Base-by-base conservation (phyloP, 805 yeast genomes). In the Starmerella asiatica region DNA sequence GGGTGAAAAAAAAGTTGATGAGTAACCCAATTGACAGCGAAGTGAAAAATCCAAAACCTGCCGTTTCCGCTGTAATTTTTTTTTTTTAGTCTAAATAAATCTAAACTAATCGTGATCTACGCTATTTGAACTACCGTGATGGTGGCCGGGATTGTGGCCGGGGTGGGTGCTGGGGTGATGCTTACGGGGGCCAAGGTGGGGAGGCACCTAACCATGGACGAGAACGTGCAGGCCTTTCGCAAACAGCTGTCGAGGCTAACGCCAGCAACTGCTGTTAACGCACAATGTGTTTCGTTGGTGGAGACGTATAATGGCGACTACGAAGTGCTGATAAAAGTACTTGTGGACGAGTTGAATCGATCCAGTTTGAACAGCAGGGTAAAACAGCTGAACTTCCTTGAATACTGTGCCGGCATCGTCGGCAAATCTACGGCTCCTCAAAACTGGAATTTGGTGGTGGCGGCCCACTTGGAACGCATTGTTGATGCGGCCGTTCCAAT, bases 171-270 rank as follows among this genome's bases (percentile, higher is more conserved):
- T n/a, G n/a, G n/a, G n/a, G n/a, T n/a, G n/a, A n/a, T n/a, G n/a
- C n/a, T n/a, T n/a, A n/a, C n/a, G n/a, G n/a, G n/a, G n/a, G n/a
- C n/a, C n/a, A n/a, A n/a, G n/a, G n/a, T 7, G 31, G 15, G 7
- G n/a, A 6, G 18, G 31, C 31, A 8, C 31, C 7, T 11, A 15
- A 14, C 32, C 6, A 15, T 30, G 32, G 11, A 30, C 20, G 41
- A 21, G 12, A 38, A 29, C 14, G 83, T 86, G 93, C 95, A 86
- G 56, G 76, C 94, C 1, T 82, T 88, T 57, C 94, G 83, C 5
- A 81, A 76, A 50, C 70, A 75, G 32, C 64, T 86, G 39, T 69
- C 75, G 48, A 57, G 67, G 5, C 61, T 88, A 31, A 76, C 74
- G 32, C 86, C 94, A 0, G 69, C 84, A 1, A 42, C 47, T 1